Evolutionary conservation across 2,329 filamentous ascomycete species (phyloP).

Genomic region (Trichoderma harzianum): DNA sequence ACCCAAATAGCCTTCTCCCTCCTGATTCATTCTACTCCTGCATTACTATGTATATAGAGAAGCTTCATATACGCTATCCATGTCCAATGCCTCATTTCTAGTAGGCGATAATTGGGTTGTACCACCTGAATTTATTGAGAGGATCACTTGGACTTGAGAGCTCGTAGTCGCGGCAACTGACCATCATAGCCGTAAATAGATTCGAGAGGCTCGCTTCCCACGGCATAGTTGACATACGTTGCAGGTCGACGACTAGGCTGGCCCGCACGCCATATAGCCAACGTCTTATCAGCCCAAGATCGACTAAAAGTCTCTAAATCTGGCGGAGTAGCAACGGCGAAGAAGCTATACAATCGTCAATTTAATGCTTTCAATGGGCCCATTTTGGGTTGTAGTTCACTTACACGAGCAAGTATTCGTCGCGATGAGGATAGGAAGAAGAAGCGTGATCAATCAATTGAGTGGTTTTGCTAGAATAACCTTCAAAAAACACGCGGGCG

Average conservation of each 20-base stretch:
- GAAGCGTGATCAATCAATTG: background rate
- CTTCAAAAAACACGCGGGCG: background rate
- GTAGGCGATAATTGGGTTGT: background rate
- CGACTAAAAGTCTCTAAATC: background rate
- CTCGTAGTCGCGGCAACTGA: background rate
- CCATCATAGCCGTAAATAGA: background rate
- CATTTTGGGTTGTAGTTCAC: background rate
- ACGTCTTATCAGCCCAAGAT: background rate
- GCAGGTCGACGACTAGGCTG: background rate
- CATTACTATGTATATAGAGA: background rate
- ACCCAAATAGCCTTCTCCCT: background rate
- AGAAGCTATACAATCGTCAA: background rate
- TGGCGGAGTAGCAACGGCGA: background rate
- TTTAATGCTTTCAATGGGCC: accelerated
- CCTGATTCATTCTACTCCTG: background rate
- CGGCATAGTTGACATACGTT: background rate
- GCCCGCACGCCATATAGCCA: background rate
- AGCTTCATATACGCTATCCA: background rate
- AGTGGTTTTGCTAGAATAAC: background rate
- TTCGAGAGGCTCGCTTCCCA: background rate
- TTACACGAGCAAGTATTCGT: constrained; percentile 7
- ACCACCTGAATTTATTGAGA: background rate
- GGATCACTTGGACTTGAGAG: background rate
- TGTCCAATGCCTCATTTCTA: background rate
- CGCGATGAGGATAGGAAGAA: background rate